Conservation (phyloP, 345 rosid species). For the Schrenkiella parvula region DNA sequence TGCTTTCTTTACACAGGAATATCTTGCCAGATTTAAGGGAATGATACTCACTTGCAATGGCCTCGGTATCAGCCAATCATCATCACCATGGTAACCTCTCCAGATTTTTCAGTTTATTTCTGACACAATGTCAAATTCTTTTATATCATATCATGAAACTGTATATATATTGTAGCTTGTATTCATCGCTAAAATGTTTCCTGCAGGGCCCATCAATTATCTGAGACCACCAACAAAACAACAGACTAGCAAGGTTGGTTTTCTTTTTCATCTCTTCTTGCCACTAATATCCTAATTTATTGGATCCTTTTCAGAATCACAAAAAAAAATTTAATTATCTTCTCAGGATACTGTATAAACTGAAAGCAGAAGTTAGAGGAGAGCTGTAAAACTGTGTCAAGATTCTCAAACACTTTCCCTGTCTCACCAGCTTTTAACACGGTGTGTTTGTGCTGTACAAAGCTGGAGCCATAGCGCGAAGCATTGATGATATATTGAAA, state of each 20-base stretch:
- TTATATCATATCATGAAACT: conserved; percentile 7
- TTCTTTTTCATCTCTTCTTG: background rate
- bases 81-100: conserved; percentile 46
- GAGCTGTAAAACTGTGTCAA: conserved; percentile 18
- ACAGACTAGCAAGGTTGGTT: conserved; percentile 41
- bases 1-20: conserved; percentile 47
- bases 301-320: background rate
- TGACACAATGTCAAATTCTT: background rate
- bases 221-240: conserved; percentile 36
- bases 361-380: conserved; percentile 21
- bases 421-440: background rate
- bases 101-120: background rate
- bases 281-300: background rate
- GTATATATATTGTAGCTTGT: conserved; percentile 1
- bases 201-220: conserved; percentile 51
- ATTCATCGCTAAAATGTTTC: background rate
- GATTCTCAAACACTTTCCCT: background rate
- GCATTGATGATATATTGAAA: conserved; percentile 5
- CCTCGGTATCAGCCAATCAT: conserved; percentile 61
- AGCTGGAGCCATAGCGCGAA: conserved; percentile 6
- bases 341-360: conserved; percentile 30
- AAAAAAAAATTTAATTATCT: background rate
- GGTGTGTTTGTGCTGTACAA: conserved; percentile 21
- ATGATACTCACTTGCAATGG: conserved; percentile 91
- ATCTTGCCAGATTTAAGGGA: conserved; percentile 84